Base-by-base conservation (phyloP, 1,139 yeast genomes). In the Hyphopichia khmerensis region DNA sequence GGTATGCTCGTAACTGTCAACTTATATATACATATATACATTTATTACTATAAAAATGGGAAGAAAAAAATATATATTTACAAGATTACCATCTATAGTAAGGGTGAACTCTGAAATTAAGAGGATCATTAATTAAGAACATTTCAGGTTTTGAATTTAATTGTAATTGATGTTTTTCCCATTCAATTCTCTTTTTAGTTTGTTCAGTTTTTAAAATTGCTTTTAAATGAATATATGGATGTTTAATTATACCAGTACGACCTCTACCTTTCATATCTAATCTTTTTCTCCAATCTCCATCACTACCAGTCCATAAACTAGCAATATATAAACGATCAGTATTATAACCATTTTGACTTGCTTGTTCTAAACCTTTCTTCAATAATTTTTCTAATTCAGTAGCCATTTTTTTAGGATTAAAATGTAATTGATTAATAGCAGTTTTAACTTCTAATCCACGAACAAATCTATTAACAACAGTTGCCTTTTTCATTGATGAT, bases 401-500 rank as follows among this genome's bases (percentile, higher is more conserved):
- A 34, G 96, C 80, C 67, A 89, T 80, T 56, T 84, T 82, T 67
- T 89, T 89, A 40, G 83, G 78, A 59, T 84, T 82, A 70, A 93
- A 93, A 65, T 91, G 97, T 55, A 93, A 84, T 67, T 91, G 98
- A 40, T 93, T 88, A 51, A 93, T 86, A 43, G 98, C 98, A 39
- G 80, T 80, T 55, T 82, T 80, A 30, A 88, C 81, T 43, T 80
- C 78, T 67, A 85, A 69, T 36, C 86, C 85, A 41, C 86, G 68
- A 45, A 91, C 77, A 62, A 90, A 79, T 52, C 97, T 75, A 50
- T 89, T 75, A 41, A 90, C 87, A 36, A 82, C 74, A 11, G 91
- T 89, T 39, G 95, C 91, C 68, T 93, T 93, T 66, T 93, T 93
- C 71, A 86, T 80, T 4, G 96, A 84, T 21, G 90, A 79, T 62